These are phyloP conservation scores for Suhomyces emberorum DNA, from an alignment of 805 yeast species.

Conservation along the genomic window DNA sequence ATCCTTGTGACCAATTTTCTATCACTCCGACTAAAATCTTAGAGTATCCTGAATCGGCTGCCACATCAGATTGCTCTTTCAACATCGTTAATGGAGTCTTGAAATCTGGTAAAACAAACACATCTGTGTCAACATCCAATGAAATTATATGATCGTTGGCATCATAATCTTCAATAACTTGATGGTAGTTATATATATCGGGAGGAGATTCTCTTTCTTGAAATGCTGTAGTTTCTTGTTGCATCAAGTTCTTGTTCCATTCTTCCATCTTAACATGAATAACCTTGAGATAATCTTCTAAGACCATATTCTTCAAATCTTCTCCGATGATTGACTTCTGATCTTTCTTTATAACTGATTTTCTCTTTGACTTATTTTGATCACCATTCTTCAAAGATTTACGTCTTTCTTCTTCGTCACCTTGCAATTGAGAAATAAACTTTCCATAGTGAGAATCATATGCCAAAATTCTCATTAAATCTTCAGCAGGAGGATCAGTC, in stretches of 20 bases:
- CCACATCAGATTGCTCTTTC: conserved; percentile 86
- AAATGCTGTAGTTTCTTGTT: conserved; percentile 67
- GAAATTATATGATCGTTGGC: conserved; percentile 29
- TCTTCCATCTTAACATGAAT: conserved; percentile 73
- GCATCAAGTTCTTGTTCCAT: conserved; percentile 73
- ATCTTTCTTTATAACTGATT: conserved; percentile 34
- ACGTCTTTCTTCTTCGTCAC: conserved; percentile 10
- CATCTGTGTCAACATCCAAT: conserved; percentile 41
- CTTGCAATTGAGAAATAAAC: conserved; percentile 25
- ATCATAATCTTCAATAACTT: conserved; percentile 39
- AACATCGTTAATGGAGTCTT: conserved; percentile 77
- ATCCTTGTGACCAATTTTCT: conserved; percentile 60
- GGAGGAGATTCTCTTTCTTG: conserved; percentile 69
- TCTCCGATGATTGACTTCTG: conserved; percentile 62
- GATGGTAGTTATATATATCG: conserved; percentile 58
- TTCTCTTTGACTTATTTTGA: conserved; percentile 9
- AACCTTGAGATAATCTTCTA: conserved; percentile 74
- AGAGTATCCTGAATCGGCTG: conserved; percentile 81
- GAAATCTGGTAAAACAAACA: conserved; percentile 69
- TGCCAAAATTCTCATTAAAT: conserved; percentile 68
- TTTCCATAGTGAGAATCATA: conserved; percentile 66
- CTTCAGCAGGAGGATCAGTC: conserved; percentile 75
- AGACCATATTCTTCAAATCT: conserved; percentile 64
- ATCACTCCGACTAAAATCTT: conserved; percentile 76
- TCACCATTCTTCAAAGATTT: conserved; percentile 1